Evolutionary conservation across 108 stramenopile genomes (phyloP).

Genomic region (Aurantiochytrium sp.): DNA sequence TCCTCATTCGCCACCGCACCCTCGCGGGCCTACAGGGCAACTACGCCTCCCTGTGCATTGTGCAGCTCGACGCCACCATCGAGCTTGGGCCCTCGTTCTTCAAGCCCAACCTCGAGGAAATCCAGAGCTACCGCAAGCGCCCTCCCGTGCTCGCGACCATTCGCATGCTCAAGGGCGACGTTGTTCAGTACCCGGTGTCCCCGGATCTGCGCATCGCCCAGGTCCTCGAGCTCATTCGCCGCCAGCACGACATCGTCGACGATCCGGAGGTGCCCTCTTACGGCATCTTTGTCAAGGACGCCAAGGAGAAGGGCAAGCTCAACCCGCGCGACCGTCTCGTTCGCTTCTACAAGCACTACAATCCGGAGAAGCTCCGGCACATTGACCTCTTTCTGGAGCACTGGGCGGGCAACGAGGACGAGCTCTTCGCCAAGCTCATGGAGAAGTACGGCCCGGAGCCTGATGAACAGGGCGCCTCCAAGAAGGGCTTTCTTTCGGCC

Average conservation of each 20-base stretch:
- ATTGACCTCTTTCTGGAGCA: slow-evolving; percentile 1
- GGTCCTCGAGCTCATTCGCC: slow-evolving; percentile 41
- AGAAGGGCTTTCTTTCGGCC: not conserved
- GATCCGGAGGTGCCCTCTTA: not conserved
- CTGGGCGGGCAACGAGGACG: slow-evolving; percentile 21
- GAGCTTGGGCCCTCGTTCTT: not conserved
- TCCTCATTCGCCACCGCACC: not conserved
- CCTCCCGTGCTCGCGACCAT: slow-evolving; percentile 24
- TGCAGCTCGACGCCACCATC: slow-evolving; percentile 31
- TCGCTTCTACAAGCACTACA: slow-evolving; percentile 9
- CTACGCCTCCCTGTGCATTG: slow-evolving; percentile 20
- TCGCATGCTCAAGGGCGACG: not conserved
- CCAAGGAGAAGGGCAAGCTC: not conserved
- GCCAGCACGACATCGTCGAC: slow-evolving; percentile 2
- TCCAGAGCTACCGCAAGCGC: slow-evolving; percentile 29
- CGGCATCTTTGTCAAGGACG: slow-evolving; percentile 20
- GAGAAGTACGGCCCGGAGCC: slow-evolving; percentile 29
- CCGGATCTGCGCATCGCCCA: slow-evolving; percentile 50
- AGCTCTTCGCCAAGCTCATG: slow-evolving; percentile 25
- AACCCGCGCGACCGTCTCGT: not conserved
- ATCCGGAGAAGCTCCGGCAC: not conserved
- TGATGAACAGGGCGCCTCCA: not conserved
- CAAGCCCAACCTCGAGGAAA: slow-evolving; percentile 28
- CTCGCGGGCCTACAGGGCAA: slow-evolving; percentile 12
- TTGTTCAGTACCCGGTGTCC: slow-evolving; percentile 1